Evolutionary conservation across 2,329 filamentous ascomycete species (phyloP), one percentile per base, ranked within the genome.

Genomic region (Samsoniella hepiali): DNA sequence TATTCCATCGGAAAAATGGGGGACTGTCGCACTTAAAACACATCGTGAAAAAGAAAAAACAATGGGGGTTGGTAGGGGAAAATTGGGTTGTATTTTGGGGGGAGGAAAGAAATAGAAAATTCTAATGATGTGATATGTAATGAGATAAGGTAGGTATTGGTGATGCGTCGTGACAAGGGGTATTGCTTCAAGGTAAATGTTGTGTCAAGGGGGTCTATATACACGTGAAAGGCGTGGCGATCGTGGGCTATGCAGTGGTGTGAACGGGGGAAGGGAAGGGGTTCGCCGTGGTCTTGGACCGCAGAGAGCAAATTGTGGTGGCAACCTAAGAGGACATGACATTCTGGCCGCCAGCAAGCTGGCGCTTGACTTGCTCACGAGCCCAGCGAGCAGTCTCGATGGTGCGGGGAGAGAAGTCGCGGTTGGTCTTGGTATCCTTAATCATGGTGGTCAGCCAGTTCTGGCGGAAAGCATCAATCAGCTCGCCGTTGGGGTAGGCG

Each of bases 371-470:
- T 76, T 97, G 93, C 79, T 98, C 95, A 65, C 94, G 90, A 67
- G 95, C 93, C 95, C 95, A 99, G 71, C 94, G 90, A 73, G 95
- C 95, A 54, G 95, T 98, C 68, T 97, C 92, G 68, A 95, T 89
- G 3, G 95, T 99, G 67, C 93, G 90, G 34, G 85, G 73, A 69
- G 88, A 84, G 80, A 91, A 97, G 54, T 98, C 93, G 69, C 91
- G 89, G 82, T 95, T 97, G 64, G 87, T 85, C 72, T 93, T 91
- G 54, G 92, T 94, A 76, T 98, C 93, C 78, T 94, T 93, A 72
- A 97, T 93, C 82, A 99, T 89, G 34, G 83, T 79, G 32, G 89
- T 93, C 64, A 99, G 80, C 92, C 94, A 98, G 27, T 97, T 93
- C 71, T 91, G 86, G 68, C 93, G 91, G 87, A 96, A 97, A 70